Conservation (phyloP, 805 yeast genomes). For the Zygoascus flipseniorum region DNA sequence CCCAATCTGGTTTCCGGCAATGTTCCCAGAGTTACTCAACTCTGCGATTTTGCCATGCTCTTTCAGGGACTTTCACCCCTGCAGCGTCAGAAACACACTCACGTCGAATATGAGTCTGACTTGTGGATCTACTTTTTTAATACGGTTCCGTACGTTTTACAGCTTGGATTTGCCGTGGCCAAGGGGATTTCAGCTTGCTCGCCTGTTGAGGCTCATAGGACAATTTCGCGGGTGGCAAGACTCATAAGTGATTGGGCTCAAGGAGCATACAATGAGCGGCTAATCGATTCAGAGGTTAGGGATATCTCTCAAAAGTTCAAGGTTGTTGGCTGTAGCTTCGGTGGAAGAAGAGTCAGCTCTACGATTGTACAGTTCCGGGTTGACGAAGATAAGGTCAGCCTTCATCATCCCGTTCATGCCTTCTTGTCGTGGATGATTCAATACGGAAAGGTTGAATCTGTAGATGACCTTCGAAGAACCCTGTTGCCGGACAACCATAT, state of each 20-base stretch:
- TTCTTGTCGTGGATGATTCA: constrained; percentile 66
- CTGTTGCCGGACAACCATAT: constrained; percentile 4
- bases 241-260: constrained; percentile 22
- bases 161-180: constrained; percentile 32
- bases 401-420: constrained; percentile 75
- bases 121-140: constrained; percentile 71
- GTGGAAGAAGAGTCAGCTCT: constrained; percentile 5
- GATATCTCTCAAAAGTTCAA: constrained; percentile 16
- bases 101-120: constrained; percentile 84
- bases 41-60: constrained; percentile 55
- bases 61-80: constrained; percentile 75
- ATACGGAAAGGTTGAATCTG: constrained; percentile 26
- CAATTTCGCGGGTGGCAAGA: constrained; percentile 20
- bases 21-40: constrained; percentile 43
- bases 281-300: constrained; percentile 16
- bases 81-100: constrained; percentile 65
- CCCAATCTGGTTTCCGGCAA: constrained; percentile 39
- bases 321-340: constrained; percentile 10
- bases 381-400: constrained; percentile 45
- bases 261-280: constrained; percentile 14
- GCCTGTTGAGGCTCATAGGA: constrained; percentile 6
- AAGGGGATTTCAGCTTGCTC: constrained; percentile 22
- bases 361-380: constrained; percentile 35
- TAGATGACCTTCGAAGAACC: constrained; percentile 17
- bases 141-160: constrained; percentile 57